Evolutionary conservation across 257 asterid genomes (phyloP).

Genomic region (Solanum phureja): DNA sequence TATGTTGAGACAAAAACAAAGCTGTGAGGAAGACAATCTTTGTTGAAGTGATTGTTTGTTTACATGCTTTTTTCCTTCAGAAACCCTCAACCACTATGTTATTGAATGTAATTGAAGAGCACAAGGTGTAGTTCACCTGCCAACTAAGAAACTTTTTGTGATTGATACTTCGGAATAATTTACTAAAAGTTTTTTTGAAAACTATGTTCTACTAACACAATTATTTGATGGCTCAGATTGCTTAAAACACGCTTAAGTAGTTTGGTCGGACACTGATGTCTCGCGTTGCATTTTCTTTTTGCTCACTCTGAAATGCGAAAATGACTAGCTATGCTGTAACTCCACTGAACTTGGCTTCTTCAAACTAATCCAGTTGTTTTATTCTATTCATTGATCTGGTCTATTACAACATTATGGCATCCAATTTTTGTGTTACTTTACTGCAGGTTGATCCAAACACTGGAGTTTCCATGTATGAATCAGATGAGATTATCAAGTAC

Average conservation of each 20-base stretch:
- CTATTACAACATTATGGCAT: not conserved
- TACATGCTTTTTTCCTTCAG: not conserved
- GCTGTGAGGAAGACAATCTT: not conserved
- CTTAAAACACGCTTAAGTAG: not conserved
- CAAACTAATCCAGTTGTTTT: not conserved
- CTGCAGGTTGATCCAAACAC: constrained; percentile 96
- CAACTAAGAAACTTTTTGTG: not conserved
- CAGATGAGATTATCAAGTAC: constrained; percentile 85
- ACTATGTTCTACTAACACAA: not conserved
- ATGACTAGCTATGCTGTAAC: not conserved
- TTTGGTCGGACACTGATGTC: not conserved
- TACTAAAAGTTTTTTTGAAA: not conserved
- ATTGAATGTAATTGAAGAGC: not conserved
- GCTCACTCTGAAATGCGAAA: not conserved
- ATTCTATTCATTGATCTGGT: not conserved
- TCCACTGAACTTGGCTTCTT: not conserved
- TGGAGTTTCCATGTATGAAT: constrained; percentile 88
- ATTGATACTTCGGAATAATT: not conserved
- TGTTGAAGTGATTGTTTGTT: not conserved
- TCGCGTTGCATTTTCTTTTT: not conserved
- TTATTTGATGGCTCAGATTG: not conserved
- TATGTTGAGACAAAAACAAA: not conserved
- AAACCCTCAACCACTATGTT: not conserved
- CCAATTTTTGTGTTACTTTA: constrained; percentile 1
- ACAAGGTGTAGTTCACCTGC: not conserved